Conservation (phyloP, 2,329 filamentous ascomycete species). For the Colletotrichum lupini region DNA sequence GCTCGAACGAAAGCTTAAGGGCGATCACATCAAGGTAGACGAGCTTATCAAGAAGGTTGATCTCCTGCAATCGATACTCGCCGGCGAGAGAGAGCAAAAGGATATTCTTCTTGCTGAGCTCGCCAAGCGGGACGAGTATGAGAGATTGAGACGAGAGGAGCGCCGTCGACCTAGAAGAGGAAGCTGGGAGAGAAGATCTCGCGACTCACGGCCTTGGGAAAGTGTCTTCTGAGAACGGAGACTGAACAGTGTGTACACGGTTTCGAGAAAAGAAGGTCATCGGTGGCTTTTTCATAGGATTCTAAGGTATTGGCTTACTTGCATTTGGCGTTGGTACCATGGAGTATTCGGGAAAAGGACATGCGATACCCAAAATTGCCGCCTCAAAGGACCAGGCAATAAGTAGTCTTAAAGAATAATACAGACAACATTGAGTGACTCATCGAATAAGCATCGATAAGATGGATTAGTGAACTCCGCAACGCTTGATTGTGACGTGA, state of each 20-base stretch:
- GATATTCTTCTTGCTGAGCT: constrained; percentile 25
- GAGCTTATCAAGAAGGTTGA: constrained; percentile 29
- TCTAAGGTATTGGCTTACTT: not conserved
- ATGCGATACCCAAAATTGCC: not conserved
- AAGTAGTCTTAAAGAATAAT: not conserved
- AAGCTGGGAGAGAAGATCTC: constrained; percentile 29
- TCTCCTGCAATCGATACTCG: constrained; percentile 24
- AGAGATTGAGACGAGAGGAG: not conserved
- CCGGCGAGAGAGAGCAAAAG: constrained; percentile 20
- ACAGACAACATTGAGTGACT: not conserved
- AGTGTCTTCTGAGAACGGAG: constrained; percentile 1
- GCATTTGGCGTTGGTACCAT: not conserved
- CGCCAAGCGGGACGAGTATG: constrained; percentile 28
- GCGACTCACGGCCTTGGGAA: not conserved
- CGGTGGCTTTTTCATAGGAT: not conserved
- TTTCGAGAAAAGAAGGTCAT: not conserved
- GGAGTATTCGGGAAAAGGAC: not conserved
- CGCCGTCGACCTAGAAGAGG: constrained; percentile 23
- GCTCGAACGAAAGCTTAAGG: constrained; percentile 26
- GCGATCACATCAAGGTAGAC: constrained; percentile 14
- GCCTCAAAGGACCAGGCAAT: not conserved
- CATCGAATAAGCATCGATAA: not conserved
- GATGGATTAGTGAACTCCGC: no score
- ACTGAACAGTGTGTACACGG: not conserved
- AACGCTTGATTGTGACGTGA: no score